Conservation (phyloP, 2,329 filamentous ascomycete genomes). For the Calonectria crousiana region DNA sequence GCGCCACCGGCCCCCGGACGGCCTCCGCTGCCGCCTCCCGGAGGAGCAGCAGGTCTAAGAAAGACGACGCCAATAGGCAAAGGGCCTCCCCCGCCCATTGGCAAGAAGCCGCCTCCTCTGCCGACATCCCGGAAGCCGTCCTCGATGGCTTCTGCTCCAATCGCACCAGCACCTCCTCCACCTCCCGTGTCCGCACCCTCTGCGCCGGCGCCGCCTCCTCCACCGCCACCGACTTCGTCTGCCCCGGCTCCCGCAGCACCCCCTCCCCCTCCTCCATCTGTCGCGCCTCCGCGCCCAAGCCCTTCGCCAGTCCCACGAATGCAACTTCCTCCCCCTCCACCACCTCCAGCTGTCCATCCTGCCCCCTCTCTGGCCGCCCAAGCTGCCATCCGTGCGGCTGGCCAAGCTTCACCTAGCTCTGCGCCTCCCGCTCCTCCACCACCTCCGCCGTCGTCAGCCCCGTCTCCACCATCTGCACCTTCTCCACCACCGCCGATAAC, state of each 20-base stretch:
- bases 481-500: constrained; percentile 54
- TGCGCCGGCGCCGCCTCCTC: constrained; percentile 53
- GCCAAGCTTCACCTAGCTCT: constrained; percentile 53
- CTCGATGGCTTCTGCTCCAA: constrained; percentile 45
- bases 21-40: constrained; percentile 55
- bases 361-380: constrained; percentile 57
- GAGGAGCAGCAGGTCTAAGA: constrained; percentile 63
- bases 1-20: constrained; percentile 38
- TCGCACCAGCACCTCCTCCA: constrained; percentile 48
- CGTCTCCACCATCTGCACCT: constrained; percentile 56
- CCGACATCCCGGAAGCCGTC: constrained; percentile 72
- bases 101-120: constrained; percentile 78
- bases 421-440: constrained; percentile 53
- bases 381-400: constrained; percentile 58
- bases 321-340: constrained; percentile 44
- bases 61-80: constrained; percentile 66
- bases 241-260: constrained; percentile 58
- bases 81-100: constrained; percentile 82
- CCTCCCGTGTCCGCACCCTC: constrained; percentile 52
- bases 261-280: constrained; percentile 51
- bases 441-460: constrained; percentile 50
- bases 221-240: constrained; percentile 54
- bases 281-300: constrained; percentile 54
- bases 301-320: constrained; percentile 50
- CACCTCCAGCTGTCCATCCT: constrained; percentile 42